A percentile compares a stretch with the other conserved stretches of the same genome.
Evolutionary conservation across 2,329 filamentous ascomycete genomes (phyloP).

Genomic region (Zymoseptoria ardabiliae): DNA sequence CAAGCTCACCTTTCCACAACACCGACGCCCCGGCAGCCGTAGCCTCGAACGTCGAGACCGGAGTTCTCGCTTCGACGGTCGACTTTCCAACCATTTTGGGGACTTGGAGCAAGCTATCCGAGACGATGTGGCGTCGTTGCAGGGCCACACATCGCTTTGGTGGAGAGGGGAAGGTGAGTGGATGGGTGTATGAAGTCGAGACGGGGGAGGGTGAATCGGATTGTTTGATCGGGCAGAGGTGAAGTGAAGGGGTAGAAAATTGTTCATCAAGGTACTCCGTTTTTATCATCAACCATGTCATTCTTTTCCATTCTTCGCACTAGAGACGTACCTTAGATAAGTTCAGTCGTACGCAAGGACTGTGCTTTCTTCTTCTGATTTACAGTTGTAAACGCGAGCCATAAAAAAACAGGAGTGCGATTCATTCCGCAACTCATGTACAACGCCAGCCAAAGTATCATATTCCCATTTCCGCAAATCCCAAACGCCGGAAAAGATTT

Average conservation of each 20-base stretch:
- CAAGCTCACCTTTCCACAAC: conserved; percentile 62
- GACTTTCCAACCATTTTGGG: conserved; percentile 64
- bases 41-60: conserved; percentile 42
- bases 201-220: conserved; percentile 56
- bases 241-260: neutral
- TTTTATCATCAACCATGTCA: neutral
- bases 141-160: conserved; percentile 51
- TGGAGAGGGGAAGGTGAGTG: conserved; percentile 55
- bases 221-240: conserved; percentile 32
- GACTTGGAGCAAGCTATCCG: conserved; percentile 57
- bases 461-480: neutral
- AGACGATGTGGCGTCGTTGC: conserved; percentile 59
- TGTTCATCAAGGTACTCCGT: neutral
- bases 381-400: neutral
- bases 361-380: neutral
- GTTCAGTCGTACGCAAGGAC: neutral
- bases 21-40: conserved; percentile 50
- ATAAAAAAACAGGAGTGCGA: too few species aligned
- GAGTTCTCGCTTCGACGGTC: conserved; percentile 11
- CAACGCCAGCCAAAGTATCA: neutral
- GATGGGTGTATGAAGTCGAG: conserved; percentile 73
- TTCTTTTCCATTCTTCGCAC: neutral
- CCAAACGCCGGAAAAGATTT: neutral
- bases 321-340: neutral
- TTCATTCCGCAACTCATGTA: neutral